Base-by-base conservation (phyloP, 352 stramenopile species). In the Elongisporangium prolatum region DNA sequence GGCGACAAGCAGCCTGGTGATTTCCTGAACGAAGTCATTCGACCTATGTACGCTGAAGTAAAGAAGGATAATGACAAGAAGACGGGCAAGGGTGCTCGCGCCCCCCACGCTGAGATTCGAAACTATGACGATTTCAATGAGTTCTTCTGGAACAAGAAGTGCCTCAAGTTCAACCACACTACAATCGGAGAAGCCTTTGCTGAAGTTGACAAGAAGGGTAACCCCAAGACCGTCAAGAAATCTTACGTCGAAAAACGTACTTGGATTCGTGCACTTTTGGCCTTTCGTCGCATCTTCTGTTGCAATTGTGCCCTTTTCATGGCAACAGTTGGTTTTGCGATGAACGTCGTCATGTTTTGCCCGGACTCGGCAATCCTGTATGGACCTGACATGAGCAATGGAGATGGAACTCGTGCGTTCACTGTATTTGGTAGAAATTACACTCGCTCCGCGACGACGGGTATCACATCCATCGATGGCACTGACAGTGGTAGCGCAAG, bases 121-220 rank as follows among this genome's bases (percentile, higher is more conserved):
- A 93, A 93, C 68, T 95, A 95, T 63, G 85, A 95, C 48, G 85
- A 95, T 56, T 95, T 95, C 51, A 95, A 95, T 65, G 85, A 95
- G 69, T 95, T 93, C 48, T 95, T 95, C 61, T 95, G 85, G 85
- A 88, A 59, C 54, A 93, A 93, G 56, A 93, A 91, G 56, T 93
- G 83, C 40, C 60, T 95, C 38, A 92, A 91, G 67, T 93, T 75
- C 67, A 87, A 90, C 56, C 53, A 66, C 10, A 77, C 69, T 38
- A 84, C 55, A 20, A 92, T 95, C 38, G 67, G 67, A 25, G 79
- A 88, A 54, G 81, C 85, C 9, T 91, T 94, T 55, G 80, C 55
- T 1, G 74, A 88, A 50, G 62, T 86, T 20, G 81, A 95, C 71
- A 91, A 91, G 64, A 95, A 95, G 55, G 85, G 85, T 3, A 71